phyloP scores from a whole-genome alignment of 495 filamentous ascomycete species.

The Patellaria atrata region DNA sequence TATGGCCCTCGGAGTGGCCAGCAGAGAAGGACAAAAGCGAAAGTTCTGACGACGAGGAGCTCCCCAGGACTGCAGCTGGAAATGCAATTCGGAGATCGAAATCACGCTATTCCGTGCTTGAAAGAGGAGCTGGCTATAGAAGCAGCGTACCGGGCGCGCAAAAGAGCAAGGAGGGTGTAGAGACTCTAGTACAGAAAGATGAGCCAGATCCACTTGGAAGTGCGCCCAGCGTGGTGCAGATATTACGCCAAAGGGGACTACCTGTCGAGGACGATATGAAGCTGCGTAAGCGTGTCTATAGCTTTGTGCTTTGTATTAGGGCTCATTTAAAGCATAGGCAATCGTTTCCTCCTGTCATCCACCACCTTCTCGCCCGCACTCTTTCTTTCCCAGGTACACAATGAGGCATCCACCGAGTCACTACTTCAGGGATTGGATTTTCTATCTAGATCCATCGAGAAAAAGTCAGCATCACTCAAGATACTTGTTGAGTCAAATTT shows the following conservation, averaged over 20 bases:
- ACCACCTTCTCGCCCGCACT: constrained; percentile 87
- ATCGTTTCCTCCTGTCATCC: constrained; percentile 85
- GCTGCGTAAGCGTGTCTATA: constrained; percentile 42
- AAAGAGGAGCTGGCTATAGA: constrained; percentile 52
- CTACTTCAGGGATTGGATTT: constrained; percentile 67
- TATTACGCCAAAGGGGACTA: constrained; percentile 59
- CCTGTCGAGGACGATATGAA: constrained; percentile 73
- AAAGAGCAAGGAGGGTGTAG: constrained; percentile 48
- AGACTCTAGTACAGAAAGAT: constrained; percentile 70
- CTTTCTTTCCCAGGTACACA: constrained; percentile 84
- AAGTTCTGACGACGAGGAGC: constrained; percentile 47
- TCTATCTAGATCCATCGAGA: constrained; percentile 79
- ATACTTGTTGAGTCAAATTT: constrained; percentile 95
- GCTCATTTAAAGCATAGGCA: constrained; percentile 77
- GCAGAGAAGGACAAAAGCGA: constrained; percentile 62
- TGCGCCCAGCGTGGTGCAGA: constrained; percentile 67
- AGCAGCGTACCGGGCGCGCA: constrained; percentile 55
- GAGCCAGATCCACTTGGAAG: constrained; percentile 81
- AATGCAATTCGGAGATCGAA: constrained; percentile 41
- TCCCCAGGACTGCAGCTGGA: constrained; percentile 13
- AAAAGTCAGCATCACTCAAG: constrained; percentile 91
- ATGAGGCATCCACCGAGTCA: constrained; percentile 61
- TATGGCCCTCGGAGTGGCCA: constrained; percentile 79
- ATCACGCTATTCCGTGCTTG: constrained; percentile 72
- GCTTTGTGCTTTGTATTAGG: constrained; percentile 31